Percentiles rank a stretch among this genome's conserved stretches.
phyloP scores from a whole-genome alignment of 331 rosid species.

The Prunus yedoensis region DNA sequence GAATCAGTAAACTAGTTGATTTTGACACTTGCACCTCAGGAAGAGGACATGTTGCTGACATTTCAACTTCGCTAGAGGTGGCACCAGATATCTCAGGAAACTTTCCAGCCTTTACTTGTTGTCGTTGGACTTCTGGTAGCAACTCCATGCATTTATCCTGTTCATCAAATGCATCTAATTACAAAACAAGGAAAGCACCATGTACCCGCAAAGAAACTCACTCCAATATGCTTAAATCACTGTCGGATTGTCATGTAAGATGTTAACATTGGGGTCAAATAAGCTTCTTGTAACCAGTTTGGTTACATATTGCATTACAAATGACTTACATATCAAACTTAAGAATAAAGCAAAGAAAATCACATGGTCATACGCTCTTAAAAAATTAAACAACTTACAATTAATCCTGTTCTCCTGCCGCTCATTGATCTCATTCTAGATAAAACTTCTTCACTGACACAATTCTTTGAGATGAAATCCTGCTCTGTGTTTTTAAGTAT shows the following conservation, averaged over 20 bases:
- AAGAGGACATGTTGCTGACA: conserved; percentile 36
- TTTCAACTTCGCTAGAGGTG: conserved; percentile 47
- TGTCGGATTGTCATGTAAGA: background rate
- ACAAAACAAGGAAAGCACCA: conserved; percentile 6
- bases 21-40: conserved; percentile 43
- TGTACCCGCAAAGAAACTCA: background rate
- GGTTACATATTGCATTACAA: background rate
- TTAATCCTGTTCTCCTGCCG: conserved; percentile 69
- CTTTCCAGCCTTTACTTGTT: conserved; percentile 61
- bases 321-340: background rate
- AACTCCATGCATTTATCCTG: conserved; percentile 87
- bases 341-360: background rate
- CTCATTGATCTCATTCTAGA: conserved; percentile 57
- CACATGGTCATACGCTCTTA: background rate
- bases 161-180: conserved; percentile 31
- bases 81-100: conserved; percentile 38
- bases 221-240: background rate
- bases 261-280: background rate
- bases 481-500: conserved; percentile 66
- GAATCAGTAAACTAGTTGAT: conserved; percentile 68
- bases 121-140: conserved; percentile 81
- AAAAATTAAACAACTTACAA: conserved; percentile 62
- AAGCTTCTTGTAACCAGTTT: background rate
- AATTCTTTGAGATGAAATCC: conserved; percentile 54
- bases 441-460: conserved; percentile 50